phyloP scores from a whole-genome alignment of 176 grass and related monocot species.

The Phyllostachys edulis region DNA sequence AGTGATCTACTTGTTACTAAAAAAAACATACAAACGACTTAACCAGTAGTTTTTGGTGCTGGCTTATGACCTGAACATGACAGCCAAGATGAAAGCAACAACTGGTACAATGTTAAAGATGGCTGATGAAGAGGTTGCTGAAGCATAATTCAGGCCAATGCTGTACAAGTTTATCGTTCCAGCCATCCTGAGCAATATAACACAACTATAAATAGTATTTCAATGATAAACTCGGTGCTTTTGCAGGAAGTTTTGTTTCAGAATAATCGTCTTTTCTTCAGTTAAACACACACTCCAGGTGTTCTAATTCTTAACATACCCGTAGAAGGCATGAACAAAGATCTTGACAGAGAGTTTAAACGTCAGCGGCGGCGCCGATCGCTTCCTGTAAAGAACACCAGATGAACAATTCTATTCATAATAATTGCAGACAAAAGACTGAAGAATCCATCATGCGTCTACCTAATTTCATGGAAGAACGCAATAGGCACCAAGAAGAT shows the following conservation, averaged over 20 bases:
- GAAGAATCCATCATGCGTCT: not conserved
- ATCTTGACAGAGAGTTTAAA: constrained; percentile 44
- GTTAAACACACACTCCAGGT: not conserved
- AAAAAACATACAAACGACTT: not conserved
- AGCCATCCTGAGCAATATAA: constrained; percentile 49
- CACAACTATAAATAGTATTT: not conserved
- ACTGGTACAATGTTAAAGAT: constrained; percentile 83
- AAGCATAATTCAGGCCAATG: constrained; percentile 66
- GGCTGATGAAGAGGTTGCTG: constrained; percentile 63
- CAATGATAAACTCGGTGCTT: not conserved
- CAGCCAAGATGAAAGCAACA: constrained; percentile 70
- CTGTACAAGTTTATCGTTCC: constrained; percentile 61
- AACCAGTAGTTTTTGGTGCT: not conserved
- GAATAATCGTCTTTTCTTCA: not conserved
- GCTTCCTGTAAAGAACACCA: constrained; percentile 37
- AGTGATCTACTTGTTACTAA: not conserved
- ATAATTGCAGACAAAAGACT: not conserved
- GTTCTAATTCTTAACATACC: constrained; percentile 27
- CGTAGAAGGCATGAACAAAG: constrained; percentile 49
- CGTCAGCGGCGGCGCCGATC: constrained; percentile 40
- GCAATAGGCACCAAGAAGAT: constrained; percentile 56
- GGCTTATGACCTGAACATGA: constrained; percentile 57
- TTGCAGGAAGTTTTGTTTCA: not conserved
- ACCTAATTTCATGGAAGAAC: constrained; percentile 61
- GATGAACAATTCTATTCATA: not conserved